Conservation (phyloP, 371 early-diverging fungal genomes). For the Zychaea mexicana region DNA sequence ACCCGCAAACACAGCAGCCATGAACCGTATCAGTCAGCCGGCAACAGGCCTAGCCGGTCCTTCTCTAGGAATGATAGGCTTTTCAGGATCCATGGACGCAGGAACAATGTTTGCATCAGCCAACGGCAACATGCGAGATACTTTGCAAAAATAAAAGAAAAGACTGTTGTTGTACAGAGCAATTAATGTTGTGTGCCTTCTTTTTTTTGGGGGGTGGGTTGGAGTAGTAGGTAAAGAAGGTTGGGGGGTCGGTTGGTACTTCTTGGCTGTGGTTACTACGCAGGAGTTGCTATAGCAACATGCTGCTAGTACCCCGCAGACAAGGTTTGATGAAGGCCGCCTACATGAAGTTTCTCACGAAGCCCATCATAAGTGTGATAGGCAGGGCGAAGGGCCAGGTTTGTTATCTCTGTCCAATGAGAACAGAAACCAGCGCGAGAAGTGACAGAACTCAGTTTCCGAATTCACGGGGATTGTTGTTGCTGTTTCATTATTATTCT, state of each 20-base stretch:
- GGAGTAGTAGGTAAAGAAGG: no score
- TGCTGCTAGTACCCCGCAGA: no score
- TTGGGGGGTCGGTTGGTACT: no score
- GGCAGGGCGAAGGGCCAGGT: no score
- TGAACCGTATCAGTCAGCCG: constrained; percentile 3
- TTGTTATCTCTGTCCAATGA: constrained; percentile 1
- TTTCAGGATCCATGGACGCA: constrained; percentile 4
- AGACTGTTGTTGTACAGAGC: no score
- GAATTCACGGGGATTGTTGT: neutral
- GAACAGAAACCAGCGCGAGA: neutral
- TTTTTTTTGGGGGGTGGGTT: no score
- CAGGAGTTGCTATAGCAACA: no score
- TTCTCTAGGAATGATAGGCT: constrained; percentile 3
- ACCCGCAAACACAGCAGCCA: neutral
- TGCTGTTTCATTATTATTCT: no score
- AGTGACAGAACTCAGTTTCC: constrained; percentile 1
- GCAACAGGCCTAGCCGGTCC: neutral
- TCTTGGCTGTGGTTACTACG: no score
- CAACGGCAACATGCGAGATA: neutral
- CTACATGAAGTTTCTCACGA: constrained; percentile 6
- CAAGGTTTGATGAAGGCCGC: no score
- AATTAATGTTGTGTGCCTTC: neutral
- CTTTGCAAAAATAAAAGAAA: neutral
- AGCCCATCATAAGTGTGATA: neutral
- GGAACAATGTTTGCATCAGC: neutral